Conservation (phyloP, 768 basidiomycete species). For the Russula compacta region DNA sequence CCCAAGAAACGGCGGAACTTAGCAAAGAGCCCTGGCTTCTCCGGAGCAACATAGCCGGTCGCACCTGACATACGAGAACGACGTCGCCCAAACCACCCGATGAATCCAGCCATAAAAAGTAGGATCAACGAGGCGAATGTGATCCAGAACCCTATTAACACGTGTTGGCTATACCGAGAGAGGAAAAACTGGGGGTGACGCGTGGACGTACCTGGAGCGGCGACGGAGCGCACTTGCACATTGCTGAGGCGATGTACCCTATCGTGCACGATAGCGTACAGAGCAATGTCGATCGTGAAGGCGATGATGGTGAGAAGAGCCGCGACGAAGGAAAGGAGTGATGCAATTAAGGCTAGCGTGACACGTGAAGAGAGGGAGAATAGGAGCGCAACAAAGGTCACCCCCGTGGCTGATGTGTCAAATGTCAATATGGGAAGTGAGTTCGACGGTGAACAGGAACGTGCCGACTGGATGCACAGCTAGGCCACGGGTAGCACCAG, state of each 20-base stretch:
- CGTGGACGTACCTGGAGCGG: conserved; percentile 51
- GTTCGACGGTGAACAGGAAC: neutral
- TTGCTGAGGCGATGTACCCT: conserved; percentile 43
- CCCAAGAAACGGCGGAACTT: neutral
- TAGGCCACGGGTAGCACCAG: conserved; percentile 66
- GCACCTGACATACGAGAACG: conserved; percentile 16
- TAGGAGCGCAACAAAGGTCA: conserved; percentile 55
- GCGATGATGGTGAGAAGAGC: conserved; percentile 60
- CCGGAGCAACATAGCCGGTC: neutral
- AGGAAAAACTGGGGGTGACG: neutral
- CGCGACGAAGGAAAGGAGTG: conserved; percentile 54
- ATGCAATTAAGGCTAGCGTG: conserved; percentile 34
- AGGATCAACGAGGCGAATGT: conserved; percentile 15
- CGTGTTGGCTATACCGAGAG: neutral
- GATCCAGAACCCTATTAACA: conserved; percentile 14
- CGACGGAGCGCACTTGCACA: conserved; percentile 38
- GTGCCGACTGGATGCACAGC: conserved; percentile 68
- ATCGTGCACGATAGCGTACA: conserved; percentile 53
- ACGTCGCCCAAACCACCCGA: conserved; percentile 12
- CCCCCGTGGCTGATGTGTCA: conserved; percentile 33
- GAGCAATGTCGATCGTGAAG: conserved; percentile 69
- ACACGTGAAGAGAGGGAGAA: conserved; percentile 53
- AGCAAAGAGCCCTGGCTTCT: conserved; percentile 7
- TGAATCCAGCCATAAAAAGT: conserved; percentile 11
- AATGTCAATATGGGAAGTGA: neutral